Evolutionary conservation across 2,329 filamentous ascomycete species (phyloP).

Genomic region (Geosmithia flava): DNA sequence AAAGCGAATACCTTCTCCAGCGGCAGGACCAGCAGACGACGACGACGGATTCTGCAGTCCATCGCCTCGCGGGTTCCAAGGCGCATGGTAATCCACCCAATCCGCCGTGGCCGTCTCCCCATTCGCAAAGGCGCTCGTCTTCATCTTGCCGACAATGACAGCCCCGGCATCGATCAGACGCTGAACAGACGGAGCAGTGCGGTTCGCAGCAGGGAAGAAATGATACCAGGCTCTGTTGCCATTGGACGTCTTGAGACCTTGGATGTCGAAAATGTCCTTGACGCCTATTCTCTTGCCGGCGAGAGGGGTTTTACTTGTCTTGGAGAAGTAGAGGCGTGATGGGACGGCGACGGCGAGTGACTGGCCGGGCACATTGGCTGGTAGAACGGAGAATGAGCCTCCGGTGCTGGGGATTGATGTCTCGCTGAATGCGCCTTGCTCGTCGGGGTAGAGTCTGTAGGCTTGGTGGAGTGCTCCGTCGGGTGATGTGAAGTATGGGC

Average conservation of each 20-base stretch:
- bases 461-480: background rate
- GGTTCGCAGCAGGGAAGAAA: slow-evolving; percentile 32
- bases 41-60: slow-evolving; percentile 9
- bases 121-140: slow-evolving; percentile 31
- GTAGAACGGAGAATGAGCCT: background rate
- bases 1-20: slow-evolving; percentile 6
- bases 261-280: slow-evolving; percentile 47
- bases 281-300: slow-evolving; percentile 43
- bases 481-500: too few species aligned
- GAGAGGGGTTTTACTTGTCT: slow-evolving; percentile 24
- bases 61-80: slow-evolving; percentile 16
- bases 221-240: slow-evolving; percentile 45
- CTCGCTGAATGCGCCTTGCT: background rate
- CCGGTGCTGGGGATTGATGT: background rate
- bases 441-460: background rate
- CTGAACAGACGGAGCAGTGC: slow-evolving; percentile 38
- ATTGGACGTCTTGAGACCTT: slow-evolving; percentile 37
- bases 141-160: slow-evolving; percentile 31
- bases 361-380: background rate
- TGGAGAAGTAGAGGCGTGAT: background rate
- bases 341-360: background rate
- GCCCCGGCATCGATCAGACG: slow-evolving; percentile 46
- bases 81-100: slow-evolving; percentile 14
- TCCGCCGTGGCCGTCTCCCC: slow-evolving; percentile 31
- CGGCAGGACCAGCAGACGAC: slow-evolving; percentile 12